A percentile compares a stretch with the other conserved stretches of the same genome.
phyloP scores from a whole-genome alignment of 2,329 filamentous ascomycete species.

The Gaeumannomyces tritici region DNA sequence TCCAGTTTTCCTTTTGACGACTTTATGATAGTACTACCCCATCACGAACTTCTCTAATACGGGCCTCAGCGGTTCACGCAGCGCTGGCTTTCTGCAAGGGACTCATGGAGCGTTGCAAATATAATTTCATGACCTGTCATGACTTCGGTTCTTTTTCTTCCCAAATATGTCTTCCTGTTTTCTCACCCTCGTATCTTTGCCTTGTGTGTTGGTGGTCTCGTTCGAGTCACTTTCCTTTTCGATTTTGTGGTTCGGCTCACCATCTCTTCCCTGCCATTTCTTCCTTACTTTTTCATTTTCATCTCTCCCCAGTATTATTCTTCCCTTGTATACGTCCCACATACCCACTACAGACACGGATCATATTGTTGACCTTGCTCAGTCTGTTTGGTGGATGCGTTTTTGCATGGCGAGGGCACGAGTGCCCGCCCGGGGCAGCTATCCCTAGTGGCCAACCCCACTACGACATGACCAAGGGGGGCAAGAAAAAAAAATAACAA shows the following conservation, averaged over 20 bases:
- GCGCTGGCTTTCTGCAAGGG: not conserved
- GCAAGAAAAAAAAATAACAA: not conserved
- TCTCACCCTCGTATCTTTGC: conserved; percentile 10
- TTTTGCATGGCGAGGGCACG: no score
- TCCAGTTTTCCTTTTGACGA: not conserved
- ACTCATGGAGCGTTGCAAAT: not conserved
- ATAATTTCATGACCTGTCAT: not conserved
- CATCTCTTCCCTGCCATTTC: no score
- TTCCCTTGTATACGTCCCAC: no score
- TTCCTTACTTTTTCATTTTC: no score
- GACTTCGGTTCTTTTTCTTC: conserved; percentile 6
- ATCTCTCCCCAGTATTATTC: no score
- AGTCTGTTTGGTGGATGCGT: no score
- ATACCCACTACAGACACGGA: no score
- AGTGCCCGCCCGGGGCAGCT: no score
- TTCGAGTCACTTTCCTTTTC: not conserved
- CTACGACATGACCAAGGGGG: not conserved
- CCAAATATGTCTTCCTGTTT: conserved; percentile 5
- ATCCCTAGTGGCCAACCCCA: not conserved
- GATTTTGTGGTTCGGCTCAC: no score
- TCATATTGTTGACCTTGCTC: no score
- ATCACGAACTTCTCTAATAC: not conserved
- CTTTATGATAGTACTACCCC: conserved; percentile 4
- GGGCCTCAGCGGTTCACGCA: not conserved
- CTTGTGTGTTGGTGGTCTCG: no score